Evolutionary conservation across 306 rosid genomes (phyloP).

Genomic region (Castanopsis chinensis): DNA sequence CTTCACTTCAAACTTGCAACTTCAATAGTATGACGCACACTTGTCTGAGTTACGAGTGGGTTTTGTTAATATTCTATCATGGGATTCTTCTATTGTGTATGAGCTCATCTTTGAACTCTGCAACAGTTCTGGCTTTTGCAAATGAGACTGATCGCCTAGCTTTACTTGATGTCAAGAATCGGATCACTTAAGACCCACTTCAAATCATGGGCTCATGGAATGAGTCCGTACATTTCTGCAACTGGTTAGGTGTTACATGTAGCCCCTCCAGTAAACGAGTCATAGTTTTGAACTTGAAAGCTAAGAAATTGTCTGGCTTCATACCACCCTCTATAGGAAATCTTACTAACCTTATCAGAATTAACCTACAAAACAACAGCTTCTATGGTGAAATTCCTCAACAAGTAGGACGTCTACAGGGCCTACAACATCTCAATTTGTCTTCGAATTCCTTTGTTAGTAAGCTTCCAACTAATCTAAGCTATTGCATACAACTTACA

Average conservation of each 20-base stretch:
- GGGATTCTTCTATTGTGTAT: slow-evolving; percentile 12
- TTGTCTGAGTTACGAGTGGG: background rate
- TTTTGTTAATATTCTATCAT: background rate
- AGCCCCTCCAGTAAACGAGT: slow-evolving; percentile 24
- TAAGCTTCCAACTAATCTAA: too few relatives aligned
- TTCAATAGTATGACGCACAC: background rate
- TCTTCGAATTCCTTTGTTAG: too few relatives aligned
- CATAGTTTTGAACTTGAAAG: slow-evolving; percentile 14
- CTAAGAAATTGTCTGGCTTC: slow-evolving; percentile 1
- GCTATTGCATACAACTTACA: too few relatives aligned
- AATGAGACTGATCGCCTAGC: slow-evolving; percentile 36
- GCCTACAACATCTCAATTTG: too few relatives aligned
- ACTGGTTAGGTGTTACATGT: background rate
- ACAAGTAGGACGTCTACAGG: too few relatives aligned
- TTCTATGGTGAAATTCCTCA: too few relatives aligned
- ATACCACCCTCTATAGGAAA: too few relatives aligned
- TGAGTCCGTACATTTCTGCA: slow-evolving; percentile 35
- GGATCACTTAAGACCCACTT: slow-evolving; percentile 32
- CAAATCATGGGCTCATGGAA: slow-evolving; percentile 40
- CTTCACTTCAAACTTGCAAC: slow-evolving; percentile 11
- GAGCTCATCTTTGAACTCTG: slow-evolving; percentile 10
- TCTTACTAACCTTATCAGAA: too few relatives aligned
- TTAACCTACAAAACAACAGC: too few relatives aligned
- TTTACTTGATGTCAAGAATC: slow-evolving; percentile 35
- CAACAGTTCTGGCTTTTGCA: background rate